Conservation (phyloP, 768 basidiomycete genomes). For the Cyclocybe aegerita region DNA sequence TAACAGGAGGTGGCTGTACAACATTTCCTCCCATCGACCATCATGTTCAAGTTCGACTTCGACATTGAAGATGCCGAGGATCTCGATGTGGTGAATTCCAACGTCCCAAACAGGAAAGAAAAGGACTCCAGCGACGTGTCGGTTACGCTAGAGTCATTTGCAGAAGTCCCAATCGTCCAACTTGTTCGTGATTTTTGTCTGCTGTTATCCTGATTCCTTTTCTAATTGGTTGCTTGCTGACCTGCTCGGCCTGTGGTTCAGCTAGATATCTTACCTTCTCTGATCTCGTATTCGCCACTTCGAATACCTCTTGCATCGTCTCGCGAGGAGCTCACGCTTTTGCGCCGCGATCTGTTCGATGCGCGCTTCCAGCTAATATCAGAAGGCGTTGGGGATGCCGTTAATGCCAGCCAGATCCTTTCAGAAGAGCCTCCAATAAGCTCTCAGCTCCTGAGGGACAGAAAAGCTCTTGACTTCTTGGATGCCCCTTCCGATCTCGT, state of each 20-base stretch:
- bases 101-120: background rate
- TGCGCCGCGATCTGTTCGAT: constrained; percentile 90
- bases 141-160: constrained; percentile 20
- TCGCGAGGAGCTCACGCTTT: constrained; percentile 38
- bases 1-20: too few species aligned
- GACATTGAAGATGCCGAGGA: constrained; percentile 46
- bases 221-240: too few species aligned
- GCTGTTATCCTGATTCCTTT: constrained; percentile 7
- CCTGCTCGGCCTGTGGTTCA: constrained; percentile 29
- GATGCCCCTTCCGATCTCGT: constrained; percentile 89
- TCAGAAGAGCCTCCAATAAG: constrained; percentile 6
- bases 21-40: background rate
- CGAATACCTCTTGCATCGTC: constrained; percentile 43
- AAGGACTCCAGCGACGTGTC: background rate
- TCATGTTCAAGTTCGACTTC: constrained; percentile 75
- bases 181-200: constrained; percentile 30
- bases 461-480: constrained; percentile 55
- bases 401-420: constrained; percentile 15
- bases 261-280: constrained; percentile 66
- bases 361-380: constrained; percentile 92
- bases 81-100: constrained; percentile 15
- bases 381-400: constrained; percentile 36
- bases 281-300: constrained; percentile 81
- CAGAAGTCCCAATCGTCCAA: constrained; percentile 30
- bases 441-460: constrained; percentile 12